Base-by-base conservation (phyloP, 202 grass and related monocot genomes). In the Alloteropsis angusta region DNA sequence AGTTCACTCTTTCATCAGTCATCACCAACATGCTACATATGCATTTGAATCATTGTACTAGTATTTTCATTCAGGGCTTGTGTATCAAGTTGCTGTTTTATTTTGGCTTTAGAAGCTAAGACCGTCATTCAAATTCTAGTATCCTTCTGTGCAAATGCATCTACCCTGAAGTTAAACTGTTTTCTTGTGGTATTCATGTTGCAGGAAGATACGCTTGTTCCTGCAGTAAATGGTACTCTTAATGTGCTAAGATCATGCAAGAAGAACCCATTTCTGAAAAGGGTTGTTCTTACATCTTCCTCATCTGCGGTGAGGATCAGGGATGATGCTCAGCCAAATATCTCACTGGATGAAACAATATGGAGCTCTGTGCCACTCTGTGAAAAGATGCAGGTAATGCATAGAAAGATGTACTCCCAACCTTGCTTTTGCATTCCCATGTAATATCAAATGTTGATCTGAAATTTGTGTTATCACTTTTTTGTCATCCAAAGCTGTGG, bases 251-350 rank as follows among this genome's bases (percentile, higher is more conserved):
- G 58, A 68, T 92, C 91, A 4, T 97, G 94, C 91, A 93, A 85
- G 87, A 97, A 91, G 85, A 93, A 91, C 21, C 84, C 86, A 0
- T 81, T 75, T 73, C 84, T 97, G 21, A 85, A 72, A 84, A 74
- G 91, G 75, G 86, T 97, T 65, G 91, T 97, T 70, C 88, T 97
- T 58, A 97, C 94, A 50, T 97, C 94, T 12, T 97, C 94, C 0
- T 93, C 91, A 1, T 97, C 94, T 6, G 72, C 94, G 14, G 71
- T 90, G 74, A 90, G 94, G 59, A 78, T 88, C 42, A 89, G 84
- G 66, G 88, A 97, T 9, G 88, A 93, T 74, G 71, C 53, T 35
- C 70, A 91, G 56, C 32, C 82, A 15, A 74, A 93, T 54, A 71
- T 86, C 56, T 75, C 68, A 39, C 63, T 91, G 56, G 91, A 93